phyloP scores from a whole-genome alignment of 1,284 basidiomycete species.

The Trametes pubescens region DNA sequence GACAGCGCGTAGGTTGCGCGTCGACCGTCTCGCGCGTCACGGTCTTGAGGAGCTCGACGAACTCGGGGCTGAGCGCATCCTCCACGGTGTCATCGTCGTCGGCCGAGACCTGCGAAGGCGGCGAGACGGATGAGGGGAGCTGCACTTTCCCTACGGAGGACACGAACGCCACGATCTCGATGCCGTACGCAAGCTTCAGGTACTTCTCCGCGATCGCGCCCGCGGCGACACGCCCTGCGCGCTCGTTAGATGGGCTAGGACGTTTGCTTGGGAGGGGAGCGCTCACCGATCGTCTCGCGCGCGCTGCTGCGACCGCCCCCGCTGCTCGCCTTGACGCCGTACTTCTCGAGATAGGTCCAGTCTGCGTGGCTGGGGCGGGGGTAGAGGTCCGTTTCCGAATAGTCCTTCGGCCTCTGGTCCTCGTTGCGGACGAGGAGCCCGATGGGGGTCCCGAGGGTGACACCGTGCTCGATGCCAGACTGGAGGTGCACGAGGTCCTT shows the following conservation, averaged over 20 bases:
- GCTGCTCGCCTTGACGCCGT: slow-evolving; percentile 96
- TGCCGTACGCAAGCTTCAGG: slow-evolving; percentile 85
- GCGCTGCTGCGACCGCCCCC: slow-evolving; percentile 96
- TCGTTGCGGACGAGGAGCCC: slow-evolving; percentile 96
- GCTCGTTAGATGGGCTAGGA: not conserved
- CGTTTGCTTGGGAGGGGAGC: slow-evolving; percentile 17
- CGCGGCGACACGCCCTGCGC: slow-evolving; percentile 90
- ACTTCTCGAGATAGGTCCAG: slow-evolving; percentile 98
- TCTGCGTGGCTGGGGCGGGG: slow-evolving; percentile 98
- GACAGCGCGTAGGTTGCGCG: slow-evolving; percentile 89
- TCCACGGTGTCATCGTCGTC: slow-evolving; percentile 76
- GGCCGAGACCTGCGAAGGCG: slow-evolving; percentile 51
- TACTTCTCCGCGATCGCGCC: slow-evolving; percentile 99
- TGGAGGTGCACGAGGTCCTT: slow-evolving; percentile 96
- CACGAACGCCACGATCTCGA: slow-evolving; percentile 98
- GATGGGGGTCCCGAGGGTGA: slow-evolving; percentile 98
- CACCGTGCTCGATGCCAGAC: slow-evolving; percentile 92
- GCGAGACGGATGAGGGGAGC: slow-evolving; percentile 63
- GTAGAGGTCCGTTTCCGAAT: slow-evolving; percentile 97
- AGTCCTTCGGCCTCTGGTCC: slow-evolving; percentile 98
- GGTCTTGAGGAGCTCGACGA: slow-evolving; percentile 80
- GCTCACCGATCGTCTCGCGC: slow-evolving; percentile 92
- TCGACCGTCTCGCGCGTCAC: slow-evolving; percentile 93
- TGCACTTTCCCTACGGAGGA: slow-evolving; percentile 95
- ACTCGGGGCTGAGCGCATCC: slow-evolving; percentile 87